Percentiles rank a stretch among this genome's conserved stretches.
phyloP scores from a whole-genome alignment of 139 green algal species.

The Nannochloris sp. region DNA sequence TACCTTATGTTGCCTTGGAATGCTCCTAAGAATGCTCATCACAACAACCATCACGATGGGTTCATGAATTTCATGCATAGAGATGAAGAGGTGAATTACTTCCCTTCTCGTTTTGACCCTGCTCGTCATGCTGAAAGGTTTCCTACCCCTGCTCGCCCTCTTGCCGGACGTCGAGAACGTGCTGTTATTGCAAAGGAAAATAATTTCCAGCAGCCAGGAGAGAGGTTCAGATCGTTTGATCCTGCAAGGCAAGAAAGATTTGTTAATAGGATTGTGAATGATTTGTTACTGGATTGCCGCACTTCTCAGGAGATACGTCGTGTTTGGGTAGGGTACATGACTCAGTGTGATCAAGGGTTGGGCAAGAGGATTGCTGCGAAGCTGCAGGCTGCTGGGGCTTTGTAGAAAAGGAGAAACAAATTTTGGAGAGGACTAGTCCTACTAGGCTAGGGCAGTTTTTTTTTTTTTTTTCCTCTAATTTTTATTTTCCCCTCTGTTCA shows the following conservation, averaged over 20 bases:
- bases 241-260: constrained; percentile 73
- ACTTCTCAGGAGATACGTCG: constrained; percentile 61
- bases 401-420: constrained; percentile 11
- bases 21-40: constrained; percentile 68
- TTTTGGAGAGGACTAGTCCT: not conserved
- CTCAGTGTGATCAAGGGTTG: constrained; percentile 69
- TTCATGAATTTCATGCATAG: constrained; percentile 96
- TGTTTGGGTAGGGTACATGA: constrained; percentile 92
- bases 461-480: not conserved
- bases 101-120: constrained; percentile 84
- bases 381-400: constrained; percentile 44
- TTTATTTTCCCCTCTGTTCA: not conserved
- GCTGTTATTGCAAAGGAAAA: constrained; percentile 88
- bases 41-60: constrained; percentile 97
- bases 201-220: constrained; percentile 83
- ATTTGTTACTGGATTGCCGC: constrained; percentile 59
- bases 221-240: constrained; percentile 69
- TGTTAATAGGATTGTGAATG: constrained; percentile 54
- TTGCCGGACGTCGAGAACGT: constrained; percentile 67
- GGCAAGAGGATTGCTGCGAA: constrained; percentile 64
- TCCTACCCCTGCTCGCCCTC: constrained; percentile 37
- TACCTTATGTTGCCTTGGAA: constrained; percentile 90
- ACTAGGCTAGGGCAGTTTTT: not conserved
- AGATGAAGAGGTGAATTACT: constrained; percentile 96
- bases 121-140: constrained; percentile 68